A percentile compares a stretch with the other conserved stretches of the same genome.
Conservation (phyloP, 2,329 filamentous ascomycete genomes). For the Monilinia laxa region DNA sequence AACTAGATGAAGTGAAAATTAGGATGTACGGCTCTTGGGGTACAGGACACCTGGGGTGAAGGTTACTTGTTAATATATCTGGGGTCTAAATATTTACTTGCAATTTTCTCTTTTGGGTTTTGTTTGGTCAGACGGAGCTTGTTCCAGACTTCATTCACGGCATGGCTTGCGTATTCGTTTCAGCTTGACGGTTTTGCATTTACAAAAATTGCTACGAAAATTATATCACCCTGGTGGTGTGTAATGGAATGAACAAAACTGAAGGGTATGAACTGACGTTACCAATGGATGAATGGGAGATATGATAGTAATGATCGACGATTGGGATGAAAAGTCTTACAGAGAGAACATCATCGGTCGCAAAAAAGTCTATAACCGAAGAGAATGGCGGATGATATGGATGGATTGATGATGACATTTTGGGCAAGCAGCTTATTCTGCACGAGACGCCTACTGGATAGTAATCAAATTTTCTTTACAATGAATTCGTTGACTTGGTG, state of each 20-base stretch:
- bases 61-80: slow-evolving; percentile 14
- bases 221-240: slow-evolving; percentile 19
- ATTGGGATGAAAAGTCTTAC: neutral
- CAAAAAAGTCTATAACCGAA: slow-evolving; percentile 6
- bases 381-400: neutral
- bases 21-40: neutral
- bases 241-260: neutral
- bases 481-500: neutral
- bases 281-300: neutral
- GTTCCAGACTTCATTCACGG: neutral
- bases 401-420: neutral
- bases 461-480: slow-evolving; percentile 10
- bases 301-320: neutral
- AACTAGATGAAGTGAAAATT: slow-evolving; percentile 4
- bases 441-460: slow-evolving; percentile 17
- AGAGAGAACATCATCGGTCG: neutral
- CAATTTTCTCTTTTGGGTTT: neutral
- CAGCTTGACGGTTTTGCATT: neutral
- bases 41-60: neutral
- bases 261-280: neutral
- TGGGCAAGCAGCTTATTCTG: slow-evolving; percentile 16
- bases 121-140: neutral
- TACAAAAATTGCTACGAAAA: slow-evolving; percentile 1
- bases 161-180: slow-evolving; percentile 3
- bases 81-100: neutral